A percentile compares a stretch with the other conserved stretches of the same genome.
phyloP scores from a whole-genome alignment of 352 stramenopile species.

The Phytophthora pistaciae region DNA sequence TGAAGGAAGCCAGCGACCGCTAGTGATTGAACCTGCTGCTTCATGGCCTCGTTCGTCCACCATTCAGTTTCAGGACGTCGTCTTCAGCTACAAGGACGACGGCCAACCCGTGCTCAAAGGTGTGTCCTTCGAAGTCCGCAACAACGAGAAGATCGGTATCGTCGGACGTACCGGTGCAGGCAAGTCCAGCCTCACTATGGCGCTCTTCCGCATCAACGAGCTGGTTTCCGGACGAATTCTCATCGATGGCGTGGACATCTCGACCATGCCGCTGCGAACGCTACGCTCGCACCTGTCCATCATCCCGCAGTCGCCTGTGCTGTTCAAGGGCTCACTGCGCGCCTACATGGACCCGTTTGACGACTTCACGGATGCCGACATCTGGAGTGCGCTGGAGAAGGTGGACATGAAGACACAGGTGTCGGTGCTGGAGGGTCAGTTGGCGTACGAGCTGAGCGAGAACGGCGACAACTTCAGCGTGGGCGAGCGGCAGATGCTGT shows the following conservation, averaged over 20 bases:
- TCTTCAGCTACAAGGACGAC: conserved; percentile 21
- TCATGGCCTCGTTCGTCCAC: conserved; percentile 75
- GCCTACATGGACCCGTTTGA: conserved; percentile 76
- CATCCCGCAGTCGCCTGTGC: conserved; percentile 77
- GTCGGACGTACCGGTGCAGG: conserved; percentile 86
- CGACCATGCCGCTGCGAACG: conserved; percentile 29
- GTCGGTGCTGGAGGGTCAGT: too few species aligned
- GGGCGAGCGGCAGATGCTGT: conserved; percentile 45
- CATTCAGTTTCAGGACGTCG: conserved; percentile 63
- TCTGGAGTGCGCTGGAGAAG: too few species aligned
- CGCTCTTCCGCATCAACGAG: conserved; percentile 90
- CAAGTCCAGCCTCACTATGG: conserved; percentile 85
- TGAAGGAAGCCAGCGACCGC: conserved; percentile 22
- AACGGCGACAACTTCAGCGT: too few species aligned
- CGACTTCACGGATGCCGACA: too few species aligned
- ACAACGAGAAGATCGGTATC: conserved; percentile 75
- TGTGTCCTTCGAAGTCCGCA: conserved; percentile 57
- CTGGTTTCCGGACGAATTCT: conserved; percentile 46
- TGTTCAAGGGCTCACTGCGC: conserved; percentile 89
- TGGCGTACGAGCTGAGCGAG: too few species aligned
- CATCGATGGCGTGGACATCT: conserved; percentile 52
- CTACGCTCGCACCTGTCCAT: conserved; percentile 43
- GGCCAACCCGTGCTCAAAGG: conserved; percentile 39
- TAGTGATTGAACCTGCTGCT: conserved; percentile 30
- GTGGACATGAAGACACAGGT: too few species aligned